Conservation (phyloP, 495 filamentous ascomycete species). For the Cercophora samala region DNA sequence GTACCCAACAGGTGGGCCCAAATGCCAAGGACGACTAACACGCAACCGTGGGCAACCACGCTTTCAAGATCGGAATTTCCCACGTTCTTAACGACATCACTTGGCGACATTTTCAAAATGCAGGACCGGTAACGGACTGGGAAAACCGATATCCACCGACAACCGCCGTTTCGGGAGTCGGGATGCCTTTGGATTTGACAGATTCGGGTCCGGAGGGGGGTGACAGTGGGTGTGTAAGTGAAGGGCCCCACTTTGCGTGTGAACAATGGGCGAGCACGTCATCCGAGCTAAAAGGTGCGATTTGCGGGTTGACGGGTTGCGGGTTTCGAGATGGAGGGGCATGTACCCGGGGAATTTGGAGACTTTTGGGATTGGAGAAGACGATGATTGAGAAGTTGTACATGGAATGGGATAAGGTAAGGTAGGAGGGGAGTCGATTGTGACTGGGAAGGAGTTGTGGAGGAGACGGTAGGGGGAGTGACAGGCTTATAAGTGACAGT, state of each 20-base stretch:
- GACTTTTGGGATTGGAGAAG: background rate
- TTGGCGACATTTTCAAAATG: background rate
- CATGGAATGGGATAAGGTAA: too few species aligned
- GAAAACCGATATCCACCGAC: background rate
- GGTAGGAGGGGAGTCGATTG: too few species aligned
- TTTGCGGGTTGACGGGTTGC: conserved; percentile 9
- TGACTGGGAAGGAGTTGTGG: too few species aligned
- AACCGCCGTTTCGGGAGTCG: background rate
- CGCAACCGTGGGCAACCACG: background rate
- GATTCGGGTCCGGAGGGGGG: background rate
- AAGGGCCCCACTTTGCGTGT: background rate
- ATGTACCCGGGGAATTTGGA: conserved; percentile 1
- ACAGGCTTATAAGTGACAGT: too few species aligned
- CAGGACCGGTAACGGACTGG: background rate
- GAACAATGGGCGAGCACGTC: conserved; percentile 38
- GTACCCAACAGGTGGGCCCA: background rate
- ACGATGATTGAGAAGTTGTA: background rate
- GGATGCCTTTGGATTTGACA: background rate
- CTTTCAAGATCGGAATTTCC: conserved; percentile 1
- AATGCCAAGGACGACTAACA: background rate
- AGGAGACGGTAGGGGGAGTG: too few species aligned
- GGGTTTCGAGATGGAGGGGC: background rate
- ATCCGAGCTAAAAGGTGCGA: conserved; percentile 39
- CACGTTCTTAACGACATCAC: conserved; percentile 4
- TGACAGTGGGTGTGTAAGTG: background rate